These are phyloP conservation scores for Globisporangium spiculum DNA, from an alignment of 352 stramenopile genomes.

Conservation along the genomic window DNA sequence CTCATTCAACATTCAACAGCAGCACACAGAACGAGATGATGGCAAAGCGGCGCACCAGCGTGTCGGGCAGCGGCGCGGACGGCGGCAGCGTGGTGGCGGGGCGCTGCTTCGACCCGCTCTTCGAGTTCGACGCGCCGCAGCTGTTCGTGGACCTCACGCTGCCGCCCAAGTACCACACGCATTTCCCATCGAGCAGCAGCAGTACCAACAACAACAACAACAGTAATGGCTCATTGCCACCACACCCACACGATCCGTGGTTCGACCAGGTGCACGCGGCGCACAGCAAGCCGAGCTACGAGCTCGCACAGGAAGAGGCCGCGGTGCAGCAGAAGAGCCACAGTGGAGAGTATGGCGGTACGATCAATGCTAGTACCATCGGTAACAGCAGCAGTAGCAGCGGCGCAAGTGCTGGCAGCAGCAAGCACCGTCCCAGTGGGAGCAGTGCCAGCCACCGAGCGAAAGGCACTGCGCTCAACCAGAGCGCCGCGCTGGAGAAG, in stretches of 20 bases:
- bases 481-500: constrained; percentile 22
- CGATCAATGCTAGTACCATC: neutral
- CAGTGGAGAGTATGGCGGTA: constrained; percentile 1
- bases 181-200: neutral
- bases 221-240: constrained; percentile 7
- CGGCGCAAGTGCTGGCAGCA: neutral
- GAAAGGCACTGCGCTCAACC: constrained; percentile 10
- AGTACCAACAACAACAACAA: neutral
- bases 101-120: constrained; percentile 45
- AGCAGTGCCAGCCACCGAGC: neutral
- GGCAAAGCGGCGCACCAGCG: constrained; percentile 12
- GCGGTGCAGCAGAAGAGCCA: constrained; percentile 17
- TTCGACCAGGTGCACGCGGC: constrained; percentile 54
- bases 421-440: neutral
- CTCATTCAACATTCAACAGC: no score
- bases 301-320: constrained; percentile 36
- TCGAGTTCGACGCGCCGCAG: constrained; percentile 75
- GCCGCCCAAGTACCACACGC: constrained; percentile 12
- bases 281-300: constrained; percentile 60
- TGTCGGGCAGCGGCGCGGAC: neutral
- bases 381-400: neutral
- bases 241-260: constrained; percentile 47
- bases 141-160: constrained; percentile 51
- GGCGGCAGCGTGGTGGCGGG: neutral
- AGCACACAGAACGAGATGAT: neutral